Evolutionary conservation across 768 basidiomycete genomes (phyloP), one percentile per base, ranked within the genome.

Genomic region (Mycena alexandri): DNA sequence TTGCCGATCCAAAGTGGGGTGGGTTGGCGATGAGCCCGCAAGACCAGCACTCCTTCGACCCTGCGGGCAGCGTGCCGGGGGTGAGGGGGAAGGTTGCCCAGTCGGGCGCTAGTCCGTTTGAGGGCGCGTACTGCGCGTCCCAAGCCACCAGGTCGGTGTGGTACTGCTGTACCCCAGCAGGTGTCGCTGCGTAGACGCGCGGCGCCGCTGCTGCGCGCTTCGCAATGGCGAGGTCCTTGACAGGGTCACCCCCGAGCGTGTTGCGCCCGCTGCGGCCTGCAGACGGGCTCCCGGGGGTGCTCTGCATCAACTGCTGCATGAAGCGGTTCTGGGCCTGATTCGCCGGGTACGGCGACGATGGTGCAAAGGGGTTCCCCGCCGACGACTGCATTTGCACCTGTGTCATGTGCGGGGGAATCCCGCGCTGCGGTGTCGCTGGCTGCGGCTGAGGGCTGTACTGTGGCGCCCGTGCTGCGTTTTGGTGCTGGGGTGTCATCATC

Each of bases 41-140:
- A 13, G 44, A 14, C 58, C 58, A 60, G 58, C 58, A 60, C 22
- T 60, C 58, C 41, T 48, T 60, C n/a, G 58, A 60, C 21, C 58
- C 58, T 5, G 46, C 46, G 1, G 46, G 46, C 34, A 50, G 17
- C 13, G 41, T 60, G 21, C 58, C 58, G 33, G 58, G 58, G 44
- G 58, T 34, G n/a, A 60, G 36, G 4, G 46, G 58, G 46, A 48
- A 38, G 0, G 21, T 47, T 12, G 46, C 46, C 17, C 36, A 60
- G 33, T 60, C 47, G 4, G 56, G 52, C 21, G 56, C 42, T 0
- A 16, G 42, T 9, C 21, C 42, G 14, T 11, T 57, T 1, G 42
- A 8, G 1, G 12, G 10, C 17, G 21, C 5, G 11, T 34, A 36
- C 8, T 4, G 10, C 7, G 46, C 21, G 19, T 47, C 41, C 46